Evolutionary conservation across 805 yeast genomes (phyloP).

Genomic region (Cyberlindnera amylophila): DNA sequence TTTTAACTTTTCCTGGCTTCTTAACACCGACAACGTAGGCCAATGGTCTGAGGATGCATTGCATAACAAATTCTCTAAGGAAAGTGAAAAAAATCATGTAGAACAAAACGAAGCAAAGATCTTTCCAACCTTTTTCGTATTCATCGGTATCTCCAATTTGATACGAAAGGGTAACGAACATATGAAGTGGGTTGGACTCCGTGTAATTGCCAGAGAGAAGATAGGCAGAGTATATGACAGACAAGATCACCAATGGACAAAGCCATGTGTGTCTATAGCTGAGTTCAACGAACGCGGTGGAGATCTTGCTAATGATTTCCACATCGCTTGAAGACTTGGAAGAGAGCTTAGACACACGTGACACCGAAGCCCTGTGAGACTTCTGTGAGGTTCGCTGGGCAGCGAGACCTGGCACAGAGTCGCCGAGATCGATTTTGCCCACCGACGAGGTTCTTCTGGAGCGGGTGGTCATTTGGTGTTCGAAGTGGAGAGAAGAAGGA

Average conservation of each 20-base stretch:
- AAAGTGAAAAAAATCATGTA: constrained; percentile 88
- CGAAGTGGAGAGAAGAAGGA: neutral
- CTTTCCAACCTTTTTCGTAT: constrained; percentile 87
- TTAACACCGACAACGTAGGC: constrained; percentile 52
- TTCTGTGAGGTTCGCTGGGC: constrained; percentile 54
- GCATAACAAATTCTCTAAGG: constrained; percentile 88
- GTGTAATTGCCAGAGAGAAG: constrained; percentile 55
- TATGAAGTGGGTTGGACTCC: constrained; percentile 55
- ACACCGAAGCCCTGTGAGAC: constrained; percentile 36
- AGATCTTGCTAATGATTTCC: constrained; percentile 54
- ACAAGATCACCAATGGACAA: constrained; percentile 51
- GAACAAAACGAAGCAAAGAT: constrained; percentile 72
- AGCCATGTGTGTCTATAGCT: constrained; percentile 66
- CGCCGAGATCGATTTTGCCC: constrained; percentile 74
- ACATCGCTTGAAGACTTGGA: constrained; percentile 37
- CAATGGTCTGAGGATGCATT: constrained; percentile 68
- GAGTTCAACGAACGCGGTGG: constrained; percentile 57
- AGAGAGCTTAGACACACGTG: constrained; percentile 33
- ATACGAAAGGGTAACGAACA: constrained; percentile 65
- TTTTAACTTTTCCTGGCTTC: constrained; percentile 49
- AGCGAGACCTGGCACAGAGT: constrained; percentile 62
- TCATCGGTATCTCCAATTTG: constrained; percentile 55
- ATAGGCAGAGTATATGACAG: constrained; percentile 40
- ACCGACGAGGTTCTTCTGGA: constrained; percentile 61
- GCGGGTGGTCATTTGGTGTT: neutral